Evolutionary conservation across 2,329 filamentous ascomycete genomes (phyloP).

Genomic region (Thelonectria blattea): DNA sequence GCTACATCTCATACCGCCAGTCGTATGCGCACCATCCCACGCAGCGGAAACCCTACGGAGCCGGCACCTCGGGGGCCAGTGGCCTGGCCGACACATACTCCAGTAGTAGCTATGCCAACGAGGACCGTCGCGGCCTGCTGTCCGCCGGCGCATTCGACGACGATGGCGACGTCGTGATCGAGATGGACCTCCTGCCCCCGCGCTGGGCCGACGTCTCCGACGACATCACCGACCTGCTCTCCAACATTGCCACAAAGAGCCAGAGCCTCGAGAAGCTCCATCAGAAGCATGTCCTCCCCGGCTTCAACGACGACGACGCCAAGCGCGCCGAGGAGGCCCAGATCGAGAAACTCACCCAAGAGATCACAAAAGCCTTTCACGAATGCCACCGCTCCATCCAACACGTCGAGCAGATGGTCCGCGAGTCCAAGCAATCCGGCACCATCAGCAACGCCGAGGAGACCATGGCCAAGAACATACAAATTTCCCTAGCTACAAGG

Average conservation of each 20-base stretch:
- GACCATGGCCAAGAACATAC: constrained; percentile 94
- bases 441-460: constrained; percentile 83
- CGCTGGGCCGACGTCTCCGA: constrained; percentile 96
- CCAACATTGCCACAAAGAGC: constrained; percentile 81
- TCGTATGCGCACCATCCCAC: constrained; percentile 95
- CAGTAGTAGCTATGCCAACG: constrained; percentile 52
- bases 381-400: constrained; percentile 89
- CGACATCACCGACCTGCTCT: constrained; percentile 84
- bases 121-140: constrained; percentile 79
- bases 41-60: constrained; percentile 77
- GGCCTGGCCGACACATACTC: constrained; percentile 66
- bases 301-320: constrained; percentile 93
- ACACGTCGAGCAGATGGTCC: constrained; percentile 84
- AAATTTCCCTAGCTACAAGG: constrained; percentile 84
- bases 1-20: constrained; percentile 98
- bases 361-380: constrained; percentile 88
- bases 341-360: constrained; percentile 89
- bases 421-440: constrained; percentile 75
- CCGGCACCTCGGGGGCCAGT: constrained; percentile 54
- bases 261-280: constrained; percentile 89
- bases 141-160: constrained; percentile 78
- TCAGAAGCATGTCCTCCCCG: constrained; percentile 94
- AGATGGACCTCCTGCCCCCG: constrained; percentile 96
- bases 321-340: constrained; percentile 86
- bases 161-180: constrained; percentile 93